Evolutionary conservation across 768 basidiomycete genomes (phyloP).

Genomic region (Hebeloma cylindrosporum): DNA sequence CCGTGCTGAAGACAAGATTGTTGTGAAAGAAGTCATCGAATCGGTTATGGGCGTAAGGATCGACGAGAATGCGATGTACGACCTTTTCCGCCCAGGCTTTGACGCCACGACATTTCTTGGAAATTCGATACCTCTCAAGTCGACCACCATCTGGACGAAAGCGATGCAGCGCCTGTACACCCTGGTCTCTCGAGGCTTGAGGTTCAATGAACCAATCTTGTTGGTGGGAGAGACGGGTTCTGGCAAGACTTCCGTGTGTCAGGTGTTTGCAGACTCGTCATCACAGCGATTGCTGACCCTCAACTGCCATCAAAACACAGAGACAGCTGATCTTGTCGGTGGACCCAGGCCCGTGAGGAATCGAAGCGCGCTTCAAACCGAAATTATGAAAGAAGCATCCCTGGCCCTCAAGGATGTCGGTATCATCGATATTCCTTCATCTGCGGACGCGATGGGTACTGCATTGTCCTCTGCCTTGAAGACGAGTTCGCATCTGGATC

Average conservation of each 20-base stretch:
- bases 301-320: slow-evolving; percentile 98
- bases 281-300: slow-evolving; percentile 65
- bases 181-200: slow-evolving; percentile 80
- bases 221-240: slow-evolving; percentile 97
- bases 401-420: slow-evolving; percentile 43
- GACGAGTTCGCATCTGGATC: slow-evolving; percentile 25
- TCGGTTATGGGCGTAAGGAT: slow-evolving; percentile 83
- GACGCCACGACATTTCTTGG: slow-evolving; percentile 53
- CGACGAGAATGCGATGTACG: slow-evolving; percentile 70
- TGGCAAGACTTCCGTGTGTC: slow-evolving; percentile 97
- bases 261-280: slow-evolving; percentile 74
- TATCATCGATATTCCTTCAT: slow-evolving; percentile 24
- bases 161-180: slow-evolving; percentile 91
- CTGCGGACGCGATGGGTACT: slow-evolving; percentile 27
- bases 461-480: slow-evolving; percentile 31
- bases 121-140: slow-evolving; percentile 47
- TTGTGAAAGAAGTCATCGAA: slow-evolving; percentile 93
- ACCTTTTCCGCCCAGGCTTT: slow-evolving; percentile 40
- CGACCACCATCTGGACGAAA: slow-evolving; percentile 83
- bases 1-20: slow-evolving; percentile 77
- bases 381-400: slow-evolving; percentile 44
- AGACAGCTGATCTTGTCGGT: slow-evolving; percentile 95
- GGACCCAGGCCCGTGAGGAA: slow-evolving; percentile 88
- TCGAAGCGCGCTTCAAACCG: slow-evolving; percentile 54
- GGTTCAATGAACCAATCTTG: slow-evolving; percentile 90